Evolutionary conservation across 2,329 filamentous ascomycete species (phyloP).

Genomic region (Paecilomyces niveus): DNA sequence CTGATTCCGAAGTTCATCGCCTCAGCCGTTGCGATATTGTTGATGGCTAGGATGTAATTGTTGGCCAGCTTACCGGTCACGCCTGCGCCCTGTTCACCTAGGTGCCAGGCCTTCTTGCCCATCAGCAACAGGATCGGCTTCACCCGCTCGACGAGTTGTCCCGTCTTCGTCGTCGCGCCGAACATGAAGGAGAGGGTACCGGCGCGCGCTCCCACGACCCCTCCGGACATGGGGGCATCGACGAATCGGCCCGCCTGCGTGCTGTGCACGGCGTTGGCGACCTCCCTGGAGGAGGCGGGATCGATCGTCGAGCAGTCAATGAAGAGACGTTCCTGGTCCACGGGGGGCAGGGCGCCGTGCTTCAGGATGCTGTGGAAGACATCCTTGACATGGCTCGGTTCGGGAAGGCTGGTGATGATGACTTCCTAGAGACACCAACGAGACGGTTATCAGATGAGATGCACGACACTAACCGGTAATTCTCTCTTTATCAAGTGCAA

Average conservation of each 20-base stretch:
- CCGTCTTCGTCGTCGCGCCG: conserved; percentile 53
- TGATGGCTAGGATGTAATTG: conserved; percentile 91
- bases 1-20: conserved; percentile 60
- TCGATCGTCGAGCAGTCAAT: conserved; percentile 98
- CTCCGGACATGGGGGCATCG: conserved; percentile 95
- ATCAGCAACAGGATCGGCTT: conserved; percentile 68
- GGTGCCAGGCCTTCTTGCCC: conserved; percentile 79
- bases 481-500: not conserved
- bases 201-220: conserved; percentile 81
- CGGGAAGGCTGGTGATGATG: conserved; percentile 81
- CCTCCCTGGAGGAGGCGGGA: conserved; percentile 70
- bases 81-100: conserved; percentile 76
- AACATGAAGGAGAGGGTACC: conserved; percentile 96
- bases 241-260: conserved; percentile 70
- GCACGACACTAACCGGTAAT: not conserved
- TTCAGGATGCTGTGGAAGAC: conserved; percentile 74
- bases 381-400: conserved; percentile 76
- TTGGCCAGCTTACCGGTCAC: conserved; percentile 92
- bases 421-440: conserved; percentile 54
- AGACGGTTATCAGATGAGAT: not conserved
- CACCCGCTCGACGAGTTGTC: conserved; percentile 54
- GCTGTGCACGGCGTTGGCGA: conserved; percentile 63
- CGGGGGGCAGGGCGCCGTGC: conserved; percentile 43
- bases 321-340: conserved; percentile 63
- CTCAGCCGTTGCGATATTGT: conserved; percentile 69